Evolutionary conservation across 2,329 filamentous ascomycete species (phyloP), one percentile per base, ranked within the genome.

Genomic region (Cladophialophora yegresii): DNA sequence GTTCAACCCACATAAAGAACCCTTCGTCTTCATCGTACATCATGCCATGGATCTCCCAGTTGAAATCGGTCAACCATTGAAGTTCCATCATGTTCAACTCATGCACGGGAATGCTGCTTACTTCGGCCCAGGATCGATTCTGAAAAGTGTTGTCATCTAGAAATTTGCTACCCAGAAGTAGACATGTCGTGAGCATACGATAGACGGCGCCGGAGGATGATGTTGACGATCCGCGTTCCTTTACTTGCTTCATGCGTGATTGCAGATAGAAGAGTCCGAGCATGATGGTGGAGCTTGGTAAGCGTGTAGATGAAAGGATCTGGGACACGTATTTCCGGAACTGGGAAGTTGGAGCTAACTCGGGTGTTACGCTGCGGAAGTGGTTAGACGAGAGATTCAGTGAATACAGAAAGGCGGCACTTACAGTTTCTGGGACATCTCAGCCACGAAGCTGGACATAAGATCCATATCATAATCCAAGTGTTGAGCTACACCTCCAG

Each of bases 121-220:
- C 93, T 75, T 97, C 93, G 4, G 93, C 91, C 93, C 93, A 97
- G 1, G 93, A 96, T 61, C 91, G 89, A 80, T 96, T 97, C 83
- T 96, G 93, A 79, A 97, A 97, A 5, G 93, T 97, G 79, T 96
- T 96, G 82, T 96, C 93, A 73, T 97, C 93, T 70, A 96, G 82
- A 73, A 96, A 97, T 80, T 97, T 97, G 86, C 92, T 96, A 65
- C 92, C 93, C 59, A 97, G 83, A 58, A 97, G 84, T 63, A 97
- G 81, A 7, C 90, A 87, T 43, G 93, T 89, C 6, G 92, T 96
- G 69, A 96, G 84, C 80, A 96, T 89, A 66, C 92, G 89, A 83
- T 93, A 96, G 61, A 96, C 85, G 74, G 95, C 88, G 50, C 89
- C 89, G 61, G 81, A 85, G 47, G 80, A 81, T 57, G 81, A 77